phyloP scores from a whole-genome alignment of 352 stramenopile genomes.

The Phytophthora nicotianae region DNA sequence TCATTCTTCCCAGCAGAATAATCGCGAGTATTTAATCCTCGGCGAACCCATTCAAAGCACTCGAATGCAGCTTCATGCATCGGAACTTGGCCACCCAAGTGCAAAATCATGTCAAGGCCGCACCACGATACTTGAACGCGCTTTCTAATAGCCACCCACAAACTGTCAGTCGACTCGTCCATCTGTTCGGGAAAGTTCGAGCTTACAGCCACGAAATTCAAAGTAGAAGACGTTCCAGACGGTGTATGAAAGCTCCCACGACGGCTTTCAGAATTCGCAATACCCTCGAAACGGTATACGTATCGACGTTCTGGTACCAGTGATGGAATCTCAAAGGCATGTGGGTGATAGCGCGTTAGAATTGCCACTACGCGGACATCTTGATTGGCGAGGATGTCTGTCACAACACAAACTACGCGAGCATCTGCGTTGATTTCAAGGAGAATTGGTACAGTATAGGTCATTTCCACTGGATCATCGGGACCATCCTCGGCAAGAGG shows the following conservation, averaged over 20 bases:
- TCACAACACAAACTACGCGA: constrained; percentile 60
- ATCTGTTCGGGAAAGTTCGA: constrained; percentile 73
- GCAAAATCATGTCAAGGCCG: constrained; percentile 70
- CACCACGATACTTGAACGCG: constrained; percentile 65
- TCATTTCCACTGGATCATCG: constrained; percentile 15
- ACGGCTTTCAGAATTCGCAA: constrained; percentile 54
- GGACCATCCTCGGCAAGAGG: constrained; percentile 12
- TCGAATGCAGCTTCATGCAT: constrained; percentile 72
- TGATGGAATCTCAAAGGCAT: constrained; percentile 52
- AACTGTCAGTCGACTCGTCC: constrained; percentile 55
- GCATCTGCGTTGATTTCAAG: constrained; percentile 67
- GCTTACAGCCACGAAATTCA: constrained; percentile 71
- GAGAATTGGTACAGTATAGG: constrained; percentile 54
- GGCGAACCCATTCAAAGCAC: constrained; percentile 60
- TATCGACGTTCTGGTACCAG: constrained; percentile 66
- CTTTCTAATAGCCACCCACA: constrained; percentile 60
- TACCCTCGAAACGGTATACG: constrained; percentile 74
- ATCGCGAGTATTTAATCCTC: constrained; percentile 30
- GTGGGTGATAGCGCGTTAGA: constrained; percentile 38
- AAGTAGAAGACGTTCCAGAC: constrained; percentile 8
- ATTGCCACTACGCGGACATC: constrained; percentile 44
- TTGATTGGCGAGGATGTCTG: constrained; percentile 64
- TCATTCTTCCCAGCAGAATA: constrained; percentile 1
- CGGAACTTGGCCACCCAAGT: constrained; percentile 75
- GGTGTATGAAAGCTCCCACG: constrained; percentile 73